Evolutionary conservation across 352 stramenopile species (phyloP), one percentile per base, ranked within the genome.

Genomic region (Saprolegnia diclina): DNA sequence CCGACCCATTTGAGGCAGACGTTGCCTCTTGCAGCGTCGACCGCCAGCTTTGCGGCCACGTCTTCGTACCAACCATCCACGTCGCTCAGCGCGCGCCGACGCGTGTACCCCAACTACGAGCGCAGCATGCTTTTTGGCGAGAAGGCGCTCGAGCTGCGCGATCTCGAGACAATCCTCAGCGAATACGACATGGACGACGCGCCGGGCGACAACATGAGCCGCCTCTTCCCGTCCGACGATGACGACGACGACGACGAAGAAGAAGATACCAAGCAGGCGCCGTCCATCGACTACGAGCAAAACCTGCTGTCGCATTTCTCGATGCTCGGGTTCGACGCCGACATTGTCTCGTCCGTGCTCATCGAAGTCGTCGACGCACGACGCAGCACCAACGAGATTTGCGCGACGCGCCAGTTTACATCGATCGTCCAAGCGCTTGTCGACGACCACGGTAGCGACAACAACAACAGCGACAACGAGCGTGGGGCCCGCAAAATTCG

Each of bases 361-460:
- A 14, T 35, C 9, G 24, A 59, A 16, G 52, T 59, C 3, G 52
- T 16, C 16, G 52, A 35, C 13, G 35, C 24, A 18, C 52, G 13
- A 9, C 13, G 13, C 35, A 3, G 24, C 9, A 11, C 52, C 52
- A 59, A 59, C 52, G 52, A 59, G 24, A 59, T 59, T 24, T 59
- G 52, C 35, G 52, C 3, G 11, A 59, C 52, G 35, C n/a, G 22
- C 5, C 16, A 19, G 4, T 69, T 69, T 37, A n/a, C 42, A 5
- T 29, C 29, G 24, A n/a, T 69, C 19, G 53, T 69, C 11, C 21
- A 69, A 45, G 29, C 42, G 18, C 29, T 69, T 7, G 29, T 32
- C 13, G 44, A 61, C 22, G 32, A 24, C 32, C 63, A 59, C 26
- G 53, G 1, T 3, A 35, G 10, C 21, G 48, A 21, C 53, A 35